Evolutionary conservation across 345 rosid genomes (phyloP).

Genomic region (Eucalyptus shirleyi): DNA sequence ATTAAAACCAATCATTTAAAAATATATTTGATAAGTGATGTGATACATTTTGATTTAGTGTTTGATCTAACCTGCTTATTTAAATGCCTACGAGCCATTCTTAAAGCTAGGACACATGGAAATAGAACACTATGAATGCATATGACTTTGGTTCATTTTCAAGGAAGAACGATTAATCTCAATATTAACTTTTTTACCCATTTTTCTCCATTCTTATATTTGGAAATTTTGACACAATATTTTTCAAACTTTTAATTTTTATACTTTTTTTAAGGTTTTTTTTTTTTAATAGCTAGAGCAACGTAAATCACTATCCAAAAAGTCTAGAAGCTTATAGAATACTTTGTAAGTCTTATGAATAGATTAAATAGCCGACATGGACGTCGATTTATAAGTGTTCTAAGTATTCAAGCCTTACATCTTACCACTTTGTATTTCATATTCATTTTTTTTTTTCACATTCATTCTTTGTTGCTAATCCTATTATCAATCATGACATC

Average conservation of each 20-base stretch:
- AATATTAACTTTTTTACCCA: not conserved
- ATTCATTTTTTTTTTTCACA: not conserved
- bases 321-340: not conserved
- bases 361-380: not conserved
- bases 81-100: not conserved
- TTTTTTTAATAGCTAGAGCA: not conserved
- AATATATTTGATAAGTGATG: not conserved
- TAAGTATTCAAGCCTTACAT: not conserved
- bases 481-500: not conserved
- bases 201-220: not conserved
- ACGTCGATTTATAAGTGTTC: not conserved
- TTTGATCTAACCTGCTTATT: not conserved
- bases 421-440: not conserved
- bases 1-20: not conserved
- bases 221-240: not conserved
- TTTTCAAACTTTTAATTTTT: not conserved
- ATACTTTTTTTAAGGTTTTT: not conserved
- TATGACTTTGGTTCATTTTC: not conserved
- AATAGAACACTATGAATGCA: not conserved
- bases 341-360: not conserved
- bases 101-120: not conserved
- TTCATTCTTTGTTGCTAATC: not conserved
- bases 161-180: not conserved
- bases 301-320: not conserved
- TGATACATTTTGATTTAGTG: not conserved